These are phyloP conservation scores for Fusarium floridanum DNA, from an alignment of 2,329 filamentous ascomycete genomes.

Conservation along the genomic window DNA sequence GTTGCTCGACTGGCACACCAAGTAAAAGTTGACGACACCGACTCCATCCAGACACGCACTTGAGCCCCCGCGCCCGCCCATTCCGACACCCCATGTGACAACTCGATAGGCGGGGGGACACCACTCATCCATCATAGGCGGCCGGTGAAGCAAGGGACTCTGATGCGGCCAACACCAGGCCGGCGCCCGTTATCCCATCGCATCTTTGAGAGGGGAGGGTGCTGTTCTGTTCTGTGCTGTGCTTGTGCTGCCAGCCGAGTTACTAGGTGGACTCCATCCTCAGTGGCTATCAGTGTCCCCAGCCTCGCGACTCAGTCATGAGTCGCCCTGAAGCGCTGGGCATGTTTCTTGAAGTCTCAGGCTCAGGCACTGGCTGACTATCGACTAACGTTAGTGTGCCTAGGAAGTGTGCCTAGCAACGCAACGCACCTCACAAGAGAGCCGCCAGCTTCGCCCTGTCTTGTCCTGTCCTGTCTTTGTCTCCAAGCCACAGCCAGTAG, in stretches of 20 bases:
- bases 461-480: slow-evolving; percentile 28
- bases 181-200: not conserved
- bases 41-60: slow-evolving; percentile 23
- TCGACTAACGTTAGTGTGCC: not conserved
- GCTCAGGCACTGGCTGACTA: slow-evolving; percentile 16
- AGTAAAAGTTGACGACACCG: slow-evolving; percentile 32
- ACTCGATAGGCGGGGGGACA: slow-evolving; percentile 41
- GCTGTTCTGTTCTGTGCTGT: not conserved
- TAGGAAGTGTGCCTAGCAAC: slow-evolving; percentile 21
- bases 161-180: slow-evolving; percentile 21
- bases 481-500: slow-evolving; percentile 39
- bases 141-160: slow-evolving; percentile 45
- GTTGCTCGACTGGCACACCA: slow-evolving; percentile 34
- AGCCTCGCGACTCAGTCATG: slow-evolving; percentile 19
- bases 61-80: slow-evolving; percentile 40
- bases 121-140: slow-evolving; percentile 33
- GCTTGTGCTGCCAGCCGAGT: not conserved
- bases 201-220: not conserved
- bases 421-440: not conserved
- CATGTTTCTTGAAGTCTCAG: slow-evolving; percentile 37
- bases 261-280: not conserved
- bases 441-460: slow-evolving; percentile 8
- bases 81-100: slow-evolving; percentile 45
- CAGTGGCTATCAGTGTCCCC: slow-evolving; percentile 9
- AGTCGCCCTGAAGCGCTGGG: slow-evolving; percentile 16